Percentiles rank a stretch among this genome's conserved stretches.
Conservation (phyloP, 225 moss, liverwort and hornwort species). For the Antitrichia curtipendula region DNA sequence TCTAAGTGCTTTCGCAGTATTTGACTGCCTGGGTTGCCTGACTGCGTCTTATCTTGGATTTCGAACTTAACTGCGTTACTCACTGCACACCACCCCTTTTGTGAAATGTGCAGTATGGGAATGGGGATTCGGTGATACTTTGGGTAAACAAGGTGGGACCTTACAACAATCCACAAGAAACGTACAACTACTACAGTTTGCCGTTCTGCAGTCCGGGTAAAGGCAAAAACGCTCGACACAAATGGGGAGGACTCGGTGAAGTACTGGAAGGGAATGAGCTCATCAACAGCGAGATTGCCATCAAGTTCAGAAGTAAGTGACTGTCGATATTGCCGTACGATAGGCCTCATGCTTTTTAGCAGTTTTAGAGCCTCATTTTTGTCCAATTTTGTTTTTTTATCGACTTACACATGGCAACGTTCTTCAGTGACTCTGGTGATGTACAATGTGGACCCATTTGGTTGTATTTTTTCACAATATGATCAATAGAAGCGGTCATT, state of each 20-base stretch:
- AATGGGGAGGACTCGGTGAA: constrained; percentile 99
- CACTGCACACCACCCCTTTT: background rate
- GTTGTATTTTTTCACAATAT: background rate
- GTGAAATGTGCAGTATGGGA: constrained; percentile 56
- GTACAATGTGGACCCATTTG: background rate
- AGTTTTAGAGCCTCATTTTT: background rate
- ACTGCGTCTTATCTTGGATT: background rate
- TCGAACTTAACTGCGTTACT: background rate
- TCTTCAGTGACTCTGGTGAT: background rate
- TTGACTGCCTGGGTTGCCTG: background rate
- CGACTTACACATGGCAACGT: background rate
- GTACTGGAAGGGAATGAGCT: constrained; percentile 98
- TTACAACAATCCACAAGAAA: constrained; percentile 99
- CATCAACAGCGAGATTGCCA: constrained; percentile 78
- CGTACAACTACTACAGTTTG: constrained; percentile 95
- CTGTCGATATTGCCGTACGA: background rate
- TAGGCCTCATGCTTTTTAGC: background rate
- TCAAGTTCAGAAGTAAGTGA: constrained; percentile 75
- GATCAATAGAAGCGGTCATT: background rate
- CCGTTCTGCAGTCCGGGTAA: constrained; percentile 69
- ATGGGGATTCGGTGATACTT: constrained; percentile 63
- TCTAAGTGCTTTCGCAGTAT: background rate
- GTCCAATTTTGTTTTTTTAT: background rate
- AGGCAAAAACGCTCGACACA: constrained; percentile 49
- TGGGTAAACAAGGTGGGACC: constrained; percentile 99